phyloP scores from a whole-genome alignment of 2,329 filamentous ascomycete species.

The Keithomyces neogunnii region DNA sequence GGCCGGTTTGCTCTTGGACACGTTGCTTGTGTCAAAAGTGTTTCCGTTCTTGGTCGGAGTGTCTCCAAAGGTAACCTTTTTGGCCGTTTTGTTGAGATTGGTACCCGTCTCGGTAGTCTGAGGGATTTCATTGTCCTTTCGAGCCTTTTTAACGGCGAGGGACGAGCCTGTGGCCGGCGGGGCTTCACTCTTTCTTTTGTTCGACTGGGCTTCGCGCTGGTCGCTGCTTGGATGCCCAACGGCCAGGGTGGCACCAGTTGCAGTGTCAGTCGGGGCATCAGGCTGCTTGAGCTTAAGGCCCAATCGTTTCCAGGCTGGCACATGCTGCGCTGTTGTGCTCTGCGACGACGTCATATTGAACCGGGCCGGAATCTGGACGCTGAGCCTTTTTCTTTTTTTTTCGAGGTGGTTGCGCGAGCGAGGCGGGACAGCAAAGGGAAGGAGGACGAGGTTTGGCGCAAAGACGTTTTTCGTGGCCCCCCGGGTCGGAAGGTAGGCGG shows the following conservation, averaged over 20 bases:
- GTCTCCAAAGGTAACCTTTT: slow-evolving; percentile 42
- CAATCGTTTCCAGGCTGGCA: slow-evolving; percentile 54
- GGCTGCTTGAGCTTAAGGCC: slow-evolving; percentile 51
- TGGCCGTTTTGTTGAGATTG: slow-evolving; percentile 27
- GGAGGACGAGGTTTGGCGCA: not conserved
- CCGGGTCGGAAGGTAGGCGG: not conserved
- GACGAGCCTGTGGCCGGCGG: slow-evolving; percentile 21
- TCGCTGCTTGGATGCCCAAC: slow-evolving; percentile 29
- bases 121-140: slow-evolving; percentile 17
- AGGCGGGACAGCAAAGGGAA: not conserved
- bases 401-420: not conserved
- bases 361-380: not conserved
- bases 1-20: slow-evolving; percentile 26
- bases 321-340: slow-evolving; percentile 35
- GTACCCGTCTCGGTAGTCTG: slow-evolving; percentile 16
- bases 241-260: slow-evolving; percentile 19
- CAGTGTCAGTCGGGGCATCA: slow-evolving; percentile 22
- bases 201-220: slow-evolving; percentile 21
- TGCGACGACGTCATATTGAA: slow-evolving; percentile 34
- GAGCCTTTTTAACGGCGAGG: slow-evolving; percentile 25
- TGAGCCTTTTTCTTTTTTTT: slow-evolving; percentile 9
- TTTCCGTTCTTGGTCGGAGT: slow-evolving; percentile 26
- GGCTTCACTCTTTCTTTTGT: slow-evolving; percentile 32
- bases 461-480: not conserved
- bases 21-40: slow-evolving; percentile 11